phyloP scores from a whole-genome alignment of 345 rosid genomes.

The Camelina sativa region DNA sequence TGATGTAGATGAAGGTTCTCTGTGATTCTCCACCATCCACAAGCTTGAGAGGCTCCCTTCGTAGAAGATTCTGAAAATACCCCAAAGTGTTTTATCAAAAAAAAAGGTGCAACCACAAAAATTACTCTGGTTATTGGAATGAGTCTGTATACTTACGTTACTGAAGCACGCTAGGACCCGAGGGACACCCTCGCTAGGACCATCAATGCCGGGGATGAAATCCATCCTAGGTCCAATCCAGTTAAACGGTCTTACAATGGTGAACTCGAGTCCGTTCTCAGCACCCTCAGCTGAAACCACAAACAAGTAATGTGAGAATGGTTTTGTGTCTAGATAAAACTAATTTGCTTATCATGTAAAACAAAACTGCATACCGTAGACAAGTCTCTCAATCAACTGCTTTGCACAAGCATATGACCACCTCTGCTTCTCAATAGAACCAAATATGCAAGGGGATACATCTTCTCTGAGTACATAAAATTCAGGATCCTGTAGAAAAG shows the following conservation, averaged over 20 bases:
- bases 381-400: conserved; percentile 97
- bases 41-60: conserved; percentile 90
- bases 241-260: conserved; percentile 98
- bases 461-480: conserved; percentile 91
- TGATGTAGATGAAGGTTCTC: conserved; percentile 91
- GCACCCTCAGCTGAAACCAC: conserved; percentile 92
- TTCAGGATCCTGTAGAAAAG: conserved; percentile 79
- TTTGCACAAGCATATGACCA: conserved; percentile 99
- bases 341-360: background rate
- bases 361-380: conserved; percentile 62
- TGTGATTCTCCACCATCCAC: conserved; percentile 98
- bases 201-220: conserved; percentile 98
- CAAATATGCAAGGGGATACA: conserved; percentile 94
- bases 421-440: conserved; percentile 98
- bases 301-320: conserved; percentile 18
- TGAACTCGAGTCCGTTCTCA: conserved; percentile 91
- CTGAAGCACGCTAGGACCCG: conserved; percentile 99
- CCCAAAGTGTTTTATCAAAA: background rate
- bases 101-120: background rate
- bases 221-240: conserved; percentile 99
- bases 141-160: conserved; percentile 58
- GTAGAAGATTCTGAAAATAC: conserved; percentile 64
- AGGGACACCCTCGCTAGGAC: conserved; percentile 99
- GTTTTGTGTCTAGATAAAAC: background rate
- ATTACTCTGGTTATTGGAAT: background rate